Evolutionary conservation across 2,329 filamentous ascomycete genomes (phyloP), one percentile per base, ranked within the genome.

Genomic region (Aureobasidium sp.): DNA sequence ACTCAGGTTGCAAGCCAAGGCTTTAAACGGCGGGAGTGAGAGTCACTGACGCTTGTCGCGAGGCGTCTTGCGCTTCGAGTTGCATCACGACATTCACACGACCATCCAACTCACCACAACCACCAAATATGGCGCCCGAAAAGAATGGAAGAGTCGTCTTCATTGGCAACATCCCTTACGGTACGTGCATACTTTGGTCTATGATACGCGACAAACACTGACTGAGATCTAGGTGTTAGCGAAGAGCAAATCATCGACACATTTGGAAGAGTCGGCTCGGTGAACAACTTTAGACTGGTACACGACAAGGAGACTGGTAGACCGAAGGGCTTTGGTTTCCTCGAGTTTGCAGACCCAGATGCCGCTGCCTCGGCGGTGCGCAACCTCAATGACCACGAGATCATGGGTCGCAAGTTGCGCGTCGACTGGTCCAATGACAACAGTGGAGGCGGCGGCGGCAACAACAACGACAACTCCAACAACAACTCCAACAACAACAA

Each of bases 381-480:
- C 68, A 97, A 99, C 72, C 79, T 97, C 58, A 96, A 97, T 77
- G 91, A 96, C 74, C 87, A 91, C 76, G 93, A 97, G 73, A 86
- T 97, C 71, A 95, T 96, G 87, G 91, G 91, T 61, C 85, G 94
- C 70, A 96, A 96, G 75, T 82, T 99, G 66, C 85, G 92, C 64
- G 94, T 99, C 61, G 94, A 97, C 75, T 99, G 95, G 76, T 94
- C 90, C 63, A 96, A 96, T 74, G 93, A 97, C 73, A 90, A 91
- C 66, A 88, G 88, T 68, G 87, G 85, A 48, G 82, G 88, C 62
- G 79, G 63, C 33, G 64, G 54, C 14, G 47, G 61, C 54, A 64
- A 61, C 14, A 49, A 62, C 54, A 64, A 61, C 3, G 60, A 35
- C 70, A 73, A 29, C 73, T 74, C 62, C 64, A 35, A 27, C 64